phyloP scores from a whole-genome alignment of 768 basidiomycete genomes.

The Podaxis mareebaensis region DNA sequence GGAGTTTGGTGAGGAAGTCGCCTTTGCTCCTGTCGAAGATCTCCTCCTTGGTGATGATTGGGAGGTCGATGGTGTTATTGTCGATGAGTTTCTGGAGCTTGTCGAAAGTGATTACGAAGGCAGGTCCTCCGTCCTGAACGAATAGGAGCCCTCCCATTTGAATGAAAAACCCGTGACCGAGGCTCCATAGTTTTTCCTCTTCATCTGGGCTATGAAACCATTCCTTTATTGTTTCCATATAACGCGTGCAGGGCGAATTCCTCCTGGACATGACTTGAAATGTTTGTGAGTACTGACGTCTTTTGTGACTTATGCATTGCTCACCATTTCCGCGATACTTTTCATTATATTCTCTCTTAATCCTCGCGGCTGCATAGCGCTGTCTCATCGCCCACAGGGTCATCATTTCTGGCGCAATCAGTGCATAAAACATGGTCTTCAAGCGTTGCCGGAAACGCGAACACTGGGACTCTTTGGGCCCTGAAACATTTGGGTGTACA shows the following conservation, averaged over 20 bases:
- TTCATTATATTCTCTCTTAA: constrained; percentile 2
- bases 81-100: not conserved
- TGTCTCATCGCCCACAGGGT: constrained; percentile 14
- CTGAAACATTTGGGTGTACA: constrained; percentile 22
- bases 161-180: constrained; percentile 17
- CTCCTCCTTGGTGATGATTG: constrained; percentile 7
- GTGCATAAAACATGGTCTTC: constrained; percentile 11
- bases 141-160: constrained; percentile 18
- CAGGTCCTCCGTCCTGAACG: not conserved
- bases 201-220: not conserved
- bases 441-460: not conserved
- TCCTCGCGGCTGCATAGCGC: constrained; percentile 1
- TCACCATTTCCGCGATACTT: not conserved
- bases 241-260: too few relatives aligned
- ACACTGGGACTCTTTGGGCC: constrained; percentile 8
- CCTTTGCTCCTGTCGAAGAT: constrained; percentile 30
- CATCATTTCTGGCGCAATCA: constrained; percentile 16
- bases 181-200: constrained; percentile 9
- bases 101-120: not conserved
- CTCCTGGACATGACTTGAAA: too few relatives aligned
- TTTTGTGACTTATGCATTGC: not conserved
- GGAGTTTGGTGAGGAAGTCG: constrained; percentile 23
- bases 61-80: not conserved
- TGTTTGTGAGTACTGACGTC: too few relatives aligned
- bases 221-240: too few relatives aligned